These are phyloP conservation scores for Blastomyces emzantsi DNA, from an alignment of 2,329 filamentous ascomycete genomes.

Conservation along the genomic window DNA sequence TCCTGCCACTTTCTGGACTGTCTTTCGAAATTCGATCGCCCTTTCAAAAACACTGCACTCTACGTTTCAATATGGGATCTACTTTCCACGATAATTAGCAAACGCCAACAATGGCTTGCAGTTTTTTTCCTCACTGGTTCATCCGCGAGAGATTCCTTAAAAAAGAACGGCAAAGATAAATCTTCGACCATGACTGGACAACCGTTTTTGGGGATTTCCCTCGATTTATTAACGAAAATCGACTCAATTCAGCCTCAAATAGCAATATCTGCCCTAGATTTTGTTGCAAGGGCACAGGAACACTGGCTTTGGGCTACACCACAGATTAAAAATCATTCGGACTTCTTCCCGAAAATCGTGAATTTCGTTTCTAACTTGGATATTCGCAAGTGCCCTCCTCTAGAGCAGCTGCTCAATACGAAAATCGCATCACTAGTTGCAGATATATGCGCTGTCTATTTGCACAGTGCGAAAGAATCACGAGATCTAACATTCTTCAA, in stretches of 20 bases:
- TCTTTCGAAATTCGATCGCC: slow-evolving; percentile 66
- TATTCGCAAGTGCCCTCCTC: slow-evolving; percentile 41
- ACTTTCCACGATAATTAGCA: slow-evolving; percentile 75
- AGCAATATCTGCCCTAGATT: slow-evolving; percentile 69
- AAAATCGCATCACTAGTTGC: slow-evolving; percentile 72
- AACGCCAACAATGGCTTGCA: slow-evolving; percentile 92
- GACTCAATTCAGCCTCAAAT: slow-evolving; percentile 55
- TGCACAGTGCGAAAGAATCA: slow-evolving; percentile 75
- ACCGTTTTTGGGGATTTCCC: slow-evolving; percentile 65
- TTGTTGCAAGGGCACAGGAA: slow-evolving; percentile 80
- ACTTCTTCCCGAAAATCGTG: slow-evolving; percentile 63
- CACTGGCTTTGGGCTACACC: slow-evolving; percentile 94
- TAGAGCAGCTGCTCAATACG: slow-evolving; percentile 49
- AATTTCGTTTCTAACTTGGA: slow-evolving; percentile 57
- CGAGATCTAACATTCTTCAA: slow-evolving; percentile 60
- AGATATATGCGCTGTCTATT: slow-evolving; percentile 81
- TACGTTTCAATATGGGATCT: slow-evolving; percentile 72
- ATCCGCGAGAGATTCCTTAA: slow-evolving; percentile 67
- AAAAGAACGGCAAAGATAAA: slow-evolving; percentile 42
- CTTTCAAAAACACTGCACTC: slow-evolving; percentile 55
- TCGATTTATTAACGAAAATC: slow-evolving; percentile 60
- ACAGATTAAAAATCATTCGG: slow-evolving; percentile 61
- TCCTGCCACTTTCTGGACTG: slow-evolving; percentile 77
- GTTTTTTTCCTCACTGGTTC: slow-evolving; percentile 85
- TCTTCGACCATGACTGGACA: slow-evolving; percentile 44